Evolutionary conservation across 78 protist genomes (phyloP).

Genomic region (Polysphondylium violaceum): DNA sequence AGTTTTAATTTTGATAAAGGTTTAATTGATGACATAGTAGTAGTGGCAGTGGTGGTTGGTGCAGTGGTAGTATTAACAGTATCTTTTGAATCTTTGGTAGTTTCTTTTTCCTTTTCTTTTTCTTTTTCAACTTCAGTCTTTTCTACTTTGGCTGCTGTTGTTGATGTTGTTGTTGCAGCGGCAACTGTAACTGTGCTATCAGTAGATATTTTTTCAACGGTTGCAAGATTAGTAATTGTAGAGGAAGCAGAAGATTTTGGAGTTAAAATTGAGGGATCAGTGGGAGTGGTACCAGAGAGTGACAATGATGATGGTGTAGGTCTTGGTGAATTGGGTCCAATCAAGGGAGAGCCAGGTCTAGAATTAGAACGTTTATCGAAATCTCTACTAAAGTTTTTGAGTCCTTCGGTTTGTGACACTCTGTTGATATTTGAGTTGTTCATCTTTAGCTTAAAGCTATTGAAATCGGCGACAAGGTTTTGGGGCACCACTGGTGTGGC

Average conservation of each 20-base stretch:
- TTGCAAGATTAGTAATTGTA: neutral
- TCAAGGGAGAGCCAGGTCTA: conserved; percentile 58
- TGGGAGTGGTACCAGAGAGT: neutral
- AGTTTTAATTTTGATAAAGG: conserved; percentile 30
- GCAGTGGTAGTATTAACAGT: neutral
- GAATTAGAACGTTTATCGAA: conserved; percentile 18
- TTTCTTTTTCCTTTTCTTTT: neutral
- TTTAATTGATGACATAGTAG: neutral
- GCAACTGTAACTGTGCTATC: neutral
- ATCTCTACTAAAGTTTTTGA: conserved; percentile 36
- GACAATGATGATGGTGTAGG: conserved; percentile 36
- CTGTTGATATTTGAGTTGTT: conserved; percentile 9
- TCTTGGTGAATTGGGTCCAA: conserved; percentile 61
- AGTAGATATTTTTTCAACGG: neutral
- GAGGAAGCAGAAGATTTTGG: neutral
- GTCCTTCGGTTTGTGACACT: conserved; percentile 14
- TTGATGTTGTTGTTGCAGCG: neutral
- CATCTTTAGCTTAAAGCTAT: conserved; percentile 19
- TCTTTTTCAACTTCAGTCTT: conserved; percentile 3
- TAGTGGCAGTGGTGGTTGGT: neutral
- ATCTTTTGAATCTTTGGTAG: conserved; percentile 9
- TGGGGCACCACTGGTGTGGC: conserved; percentile 48
- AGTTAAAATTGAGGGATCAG: neutral
- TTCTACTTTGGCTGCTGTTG: neutral
- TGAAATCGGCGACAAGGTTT: conserved; percentile 44